A percentile compares a stretch with the other conserved stretches of the same genome.
These are phyloP conservation scores for Cryptococcus neoformans DNA, from an alignment of 1,284 basidiomycete species.

Conservation along the genomic window DNA sequence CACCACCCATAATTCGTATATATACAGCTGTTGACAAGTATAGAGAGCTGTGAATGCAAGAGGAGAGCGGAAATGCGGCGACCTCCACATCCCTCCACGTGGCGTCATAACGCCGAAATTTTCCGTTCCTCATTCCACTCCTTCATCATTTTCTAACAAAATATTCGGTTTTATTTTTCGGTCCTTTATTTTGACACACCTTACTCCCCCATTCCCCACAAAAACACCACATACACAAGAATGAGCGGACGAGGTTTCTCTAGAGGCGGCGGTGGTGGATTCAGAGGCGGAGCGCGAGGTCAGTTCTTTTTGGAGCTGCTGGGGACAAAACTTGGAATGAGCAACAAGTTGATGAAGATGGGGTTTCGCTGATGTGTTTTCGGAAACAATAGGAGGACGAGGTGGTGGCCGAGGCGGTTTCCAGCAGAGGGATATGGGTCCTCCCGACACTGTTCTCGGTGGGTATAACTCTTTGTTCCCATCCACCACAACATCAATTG, in stretches of 20 bases:
- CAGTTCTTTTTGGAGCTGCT: conserved; percentile 4
- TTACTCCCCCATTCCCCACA: neutral
- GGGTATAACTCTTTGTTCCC: conserved; percentile 23
- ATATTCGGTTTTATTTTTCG: neutral
- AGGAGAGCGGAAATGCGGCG: conserved; percentile 36
- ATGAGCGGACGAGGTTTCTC: conserved; percentile 22
- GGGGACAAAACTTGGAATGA: conserved; percentile 24
- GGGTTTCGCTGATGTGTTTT: neutral
- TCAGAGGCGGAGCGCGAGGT: conserved; percentile 49
- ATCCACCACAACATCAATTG: neutral
- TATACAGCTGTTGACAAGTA: neutral
- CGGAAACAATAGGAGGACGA: conserved; percentile 53
- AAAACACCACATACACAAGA: neutral
- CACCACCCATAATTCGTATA: conserved; percentile 8
- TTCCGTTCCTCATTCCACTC: conserved; percentile 1
- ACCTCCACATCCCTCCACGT: conserved; percentile 54
- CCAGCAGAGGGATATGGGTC: conserved; percentile 69
- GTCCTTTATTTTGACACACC: neutral
- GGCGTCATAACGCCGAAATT: conserved; percentile 12
- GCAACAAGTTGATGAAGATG: conserved; percentile 1
- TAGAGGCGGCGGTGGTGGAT: conserved; percentile 16
- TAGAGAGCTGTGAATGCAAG: neutral
- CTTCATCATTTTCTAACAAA: neutral
- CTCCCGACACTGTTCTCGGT: conserved; percentile 82
- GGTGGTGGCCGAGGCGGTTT: conserved; percentile 57